Conservation (phyloP, 2,329 filamentous ascomycete genomes). For the Sarocladium oryzae region DNA sequence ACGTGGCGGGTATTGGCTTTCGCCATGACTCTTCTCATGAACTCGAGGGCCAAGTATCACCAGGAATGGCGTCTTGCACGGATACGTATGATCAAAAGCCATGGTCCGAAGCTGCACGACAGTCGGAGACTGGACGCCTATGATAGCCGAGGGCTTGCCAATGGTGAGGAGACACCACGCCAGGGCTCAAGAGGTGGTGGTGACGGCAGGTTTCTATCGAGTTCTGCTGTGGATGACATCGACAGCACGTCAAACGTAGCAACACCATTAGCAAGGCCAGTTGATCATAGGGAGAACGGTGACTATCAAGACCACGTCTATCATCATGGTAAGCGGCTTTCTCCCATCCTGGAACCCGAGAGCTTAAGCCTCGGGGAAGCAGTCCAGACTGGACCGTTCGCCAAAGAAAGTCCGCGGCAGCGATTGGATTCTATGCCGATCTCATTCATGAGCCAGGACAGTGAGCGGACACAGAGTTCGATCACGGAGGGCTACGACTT, state of each 20-base stretch:
- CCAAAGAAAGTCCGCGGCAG: conserved; percentile 29
- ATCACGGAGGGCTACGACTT: conserved; percentile 60
- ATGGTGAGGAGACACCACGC: conserved; percentile 33
- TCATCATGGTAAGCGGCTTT: conserved; percentile 32
- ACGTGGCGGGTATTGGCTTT: conserved; percentile 58
- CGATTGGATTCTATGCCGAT: conserved; percentile 44
- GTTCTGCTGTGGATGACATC: conserved; percentile 31
- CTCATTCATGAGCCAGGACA: conserved; percentile 45
- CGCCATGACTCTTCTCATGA: conserved; percentile 47
- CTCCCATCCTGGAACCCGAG: conserved; percentile 43
- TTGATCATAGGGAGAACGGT: conserved; percentile 28
- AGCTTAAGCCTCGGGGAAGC: conserved; percentile 39
- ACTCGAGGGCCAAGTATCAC: conserved; percentile 50
- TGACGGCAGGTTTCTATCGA: neutral
- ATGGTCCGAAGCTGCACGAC: conserved; percentile 2
- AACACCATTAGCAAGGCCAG: conserved; percentile 51
- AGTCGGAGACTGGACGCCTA: neutral
- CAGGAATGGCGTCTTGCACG: conserved; percentile 40
- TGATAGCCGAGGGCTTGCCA: conserved; percentile 9
- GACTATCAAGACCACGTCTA: conserved; percentile 20
- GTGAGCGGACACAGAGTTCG: conserved; percentile 38
- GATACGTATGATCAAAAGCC: conserved; percentile 25
- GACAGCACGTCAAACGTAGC: conserved; percentile 58
- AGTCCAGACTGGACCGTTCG: conserved; percentile 19
- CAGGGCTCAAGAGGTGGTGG: conserved; percentile 26